Evolutionary conservation across 371 early-diverging fungal genomes (phyloP).

Genomic region (Cokeromyces recurvatus): DNA sequence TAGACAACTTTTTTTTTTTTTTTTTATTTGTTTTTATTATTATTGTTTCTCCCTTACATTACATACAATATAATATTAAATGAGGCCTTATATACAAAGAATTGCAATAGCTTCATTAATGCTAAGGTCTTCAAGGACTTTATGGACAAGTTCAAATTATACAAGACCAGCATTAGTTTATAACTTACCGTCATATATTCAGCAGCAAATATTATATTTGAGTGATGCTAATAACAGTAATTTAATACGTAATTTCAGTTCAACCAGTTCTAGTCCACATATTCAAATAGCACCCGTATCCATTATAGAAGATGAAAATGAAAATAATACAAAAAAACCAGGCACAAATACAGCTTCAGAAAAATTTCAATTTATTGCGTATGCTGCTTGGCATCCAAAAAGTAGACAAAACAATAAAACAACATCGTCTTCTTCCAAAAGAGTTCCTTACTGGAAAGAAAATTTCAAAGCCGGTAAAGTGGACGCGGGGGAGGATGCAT

Average conservation of each 20-base stretch:
- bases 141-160: constrained; percentile 1
- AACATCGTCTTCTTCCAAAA: constrained; percentile 14
- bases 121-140: constrained; percentile 5
- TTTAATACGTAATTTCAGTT: background rate
- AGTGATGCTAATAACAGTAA: background rate
- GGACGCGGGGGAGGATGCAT: constrained; percentile 72
- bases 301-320: background rate
- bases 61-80: too few relatives aligned
- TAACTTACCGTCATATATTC: constrained; percentile 9
- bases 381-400: constrained; percentile 52
- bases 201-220: background rate
- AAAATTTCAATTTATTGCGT: constrained; percentile 36
- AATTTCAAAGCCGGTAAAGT: constrained; percentile 49
- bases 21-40: too few relatives aligned
- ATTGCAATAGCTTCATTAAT: constrained; percentile 19
- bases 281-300: background rate
- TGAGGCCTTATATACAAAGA: constrained; percentile 19
- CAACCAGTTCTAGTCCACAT: background rate
- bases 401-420: constrained; percentile 22
- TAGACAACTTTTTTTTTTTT: too few relatives aligned
- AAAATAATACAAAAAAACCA: background rate
- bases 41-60: too few relatives aligned
- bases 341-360: constrained; percentile 4
- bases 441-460: constrained; percentile 46
- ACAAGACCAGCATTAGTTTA: constrained; percentile 2